Percentiles rank a stretch among this genome's conserved stretches.
Conservation (phyloP, 208 protist species). For the Porcisia hertigi region DNA sequence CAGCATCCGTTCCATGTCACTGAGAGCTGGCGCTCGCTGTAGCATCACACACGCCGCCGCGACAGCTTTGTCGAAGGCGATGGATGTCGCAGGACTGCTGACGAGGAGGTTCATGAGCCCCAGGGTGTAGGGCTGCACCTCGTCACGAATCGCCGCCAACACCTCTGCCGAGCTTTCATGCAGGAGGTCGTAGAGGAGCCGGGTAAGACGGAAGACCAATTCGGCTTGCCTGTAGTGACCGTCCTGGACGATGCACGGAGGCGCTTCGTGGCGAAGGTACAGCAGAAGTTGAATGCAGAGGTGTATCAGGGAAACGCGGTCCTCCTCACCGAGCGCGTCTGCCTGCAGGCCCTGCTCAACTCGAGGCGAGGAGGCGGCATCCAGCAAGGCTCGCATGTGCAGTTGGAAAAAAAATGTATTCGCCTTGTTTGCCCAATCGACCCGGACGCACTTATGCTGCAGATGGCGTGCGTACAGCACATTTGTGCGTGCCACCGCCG, state of each 20-base stretch:
- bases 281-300: conserved; percentile 30
- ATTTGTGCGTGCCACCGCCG: conserved; percentile 38
- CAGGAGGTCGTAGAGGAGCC: conserved; percentile 51
- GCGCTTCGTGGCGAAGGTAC: conserved; percentile 35
- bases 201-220: conserved; percentile 60
- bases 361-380: conserved; percentile 3
- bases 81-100: conserved; percentile 35
- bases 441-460: conserved; percentile 27
- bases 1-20: conserved; percentile 61
- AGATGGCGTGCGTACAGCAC: conserved; percentile 33
- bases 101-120: conserved; percentile 49
- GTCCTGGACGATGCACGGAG: conserved; percentile 33
- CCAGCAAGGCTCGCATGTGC: conserved; percentile 27
- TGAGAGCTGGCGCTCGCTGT: conserved; percentile 22
- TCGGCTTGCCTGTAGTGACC: conserved; percentile 54
- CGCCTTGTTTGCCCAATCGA: conserved; percentile 24
- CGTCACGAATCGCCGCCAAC: conserved; percentile 21
- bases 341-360: not conserved
- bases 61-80: conserved; percentile 52
- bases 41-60: conserved; percentile 59
- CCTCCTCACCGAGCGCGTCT: conserved; percentile 21
- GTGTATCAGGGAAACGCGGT: conserved; percentile 31
- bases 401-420: conserved; percentile 28
- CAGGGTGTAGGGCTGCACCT: conserved; percentile 32
- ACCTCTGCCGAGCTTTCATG: conserved; percentile 39